Evolutionary conservation across 257 asterid genomes (phyloP).

Genomic region (Gynochthodes officinalis): DNA sequence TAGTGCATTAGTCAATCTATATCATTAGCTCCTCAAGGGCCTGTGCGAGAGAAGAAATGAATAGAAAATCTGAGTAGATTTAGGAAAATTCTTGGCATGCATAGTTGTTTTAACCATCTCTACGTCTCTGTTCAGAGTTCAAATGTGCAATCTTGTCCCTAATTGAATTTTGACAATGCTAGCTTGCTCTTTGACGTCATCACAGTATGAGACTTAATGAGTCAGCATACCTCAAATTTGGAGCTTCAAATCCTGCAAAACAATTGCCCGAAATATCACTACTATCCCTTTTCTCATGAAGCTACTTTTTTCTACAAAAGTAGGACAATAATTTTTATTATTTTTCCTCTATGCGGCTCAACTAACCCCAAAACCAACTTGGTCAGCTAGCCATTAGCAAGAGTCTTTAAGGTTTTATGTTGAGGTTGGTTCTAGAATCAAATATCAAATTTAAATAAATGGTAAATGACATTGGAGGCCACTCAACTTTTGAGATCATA

Average conservation of each 20-base stretch:
- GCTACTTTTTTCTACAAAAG: background rate
- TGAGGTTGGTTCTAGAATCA: no score
- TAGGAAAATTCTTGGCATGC: background rate
- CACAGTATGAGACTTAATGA: background rate
- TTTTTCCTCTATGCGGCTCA: no score
- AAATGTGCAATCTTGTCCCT: background rate
- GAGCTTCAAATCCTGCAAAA: slow-evolving; percentile 64
- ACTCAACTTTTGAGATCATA: no score
- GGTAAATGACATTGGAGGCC: no score
- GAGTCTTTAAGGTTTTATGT: no score
- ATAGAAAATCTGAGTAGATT: background rate
- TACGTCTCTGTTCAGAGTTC: background rate
- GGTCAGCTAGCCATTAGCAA: no score
- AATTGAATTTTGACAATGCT: background rate
- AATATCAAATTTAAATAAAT: no score
- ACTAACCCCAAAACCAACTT: no score
- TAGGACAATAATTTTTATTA: no score
- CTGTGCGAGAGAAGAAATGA: background rate
- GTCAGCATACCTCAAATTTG: slow-evolving; percentile 45
- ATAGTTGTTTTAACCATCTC: no score
- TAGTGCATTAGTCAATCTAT: no score
- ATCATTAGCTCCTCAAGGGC: no score
- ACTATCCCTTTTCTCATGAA: background rate
- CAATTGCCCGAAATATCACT: background rate
- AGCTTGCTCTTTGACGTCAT: background rate